Base-by-base conservation (phyloP, 2,329 filamentous ascomycete genomes). In the Exserohilum turcica region DNA sequence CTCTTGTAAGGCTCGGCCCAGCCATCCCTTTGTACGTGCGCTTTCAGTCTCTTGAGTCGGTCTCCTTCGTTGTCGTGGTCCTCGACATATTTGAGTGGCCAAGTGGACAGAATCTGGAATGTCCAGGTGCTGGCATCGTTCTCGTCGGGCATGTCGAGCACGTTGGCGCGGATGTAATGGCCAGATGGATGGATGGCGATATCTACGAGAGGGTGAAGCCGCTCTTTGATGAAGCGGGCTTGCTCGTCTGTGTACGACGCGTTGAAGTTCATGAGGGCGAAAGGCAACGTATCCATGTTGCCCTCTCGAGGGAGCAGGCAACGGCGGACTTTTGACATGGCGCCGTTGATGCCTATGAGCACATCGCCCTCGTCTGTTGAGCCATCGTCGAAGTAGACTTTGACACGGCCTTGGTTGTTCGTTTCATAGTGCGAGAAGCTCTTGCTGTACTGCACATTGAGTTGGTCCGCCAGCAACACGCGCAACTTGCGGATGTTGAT, bases 401-500 rank as follows among this genome's bases (percentile, higher is more conserved):
- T 62, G 4, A 71, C 62, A 1, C 68, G 67, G 3, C 66, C 67
- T 27, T 63, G 67, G 9, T 56, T n/a, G 0, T 44, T 31, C 0
- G 54, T 24, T n/a, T 65, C 60, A 7, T 57, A 70, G 9, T 51
- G 52, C 6, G 49, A 42, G 33, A 68, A 67, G 16, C 32, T 60
- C 43, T 61, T 67, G 9, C 59, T 47, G 33, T 68, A 70, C 1
- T 65, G 48, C 4, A 79, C 68, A 47, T 76, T 64, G 2, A 78
- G 43, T 2, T 62, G 72, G 44, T 74, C 63, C 1, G 68, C 64
- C 18, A 75, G 59, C 5, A 77, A 53, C 5, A 64, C 56, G 4
- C 77, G 73, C 28, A 79, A 60, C 44, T 75, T 74, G 12, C 73
- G 67, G 6, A 70, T 70, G 37, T 70, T 70, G 53, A 70, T 70